Percentiles rank a stretch among this genome's conserved stretches.
Evolutionary conservation across 2,329 filamentous ascomycete genomes (phyloP).

Genomic region (Epichloe festucae): DNA sequence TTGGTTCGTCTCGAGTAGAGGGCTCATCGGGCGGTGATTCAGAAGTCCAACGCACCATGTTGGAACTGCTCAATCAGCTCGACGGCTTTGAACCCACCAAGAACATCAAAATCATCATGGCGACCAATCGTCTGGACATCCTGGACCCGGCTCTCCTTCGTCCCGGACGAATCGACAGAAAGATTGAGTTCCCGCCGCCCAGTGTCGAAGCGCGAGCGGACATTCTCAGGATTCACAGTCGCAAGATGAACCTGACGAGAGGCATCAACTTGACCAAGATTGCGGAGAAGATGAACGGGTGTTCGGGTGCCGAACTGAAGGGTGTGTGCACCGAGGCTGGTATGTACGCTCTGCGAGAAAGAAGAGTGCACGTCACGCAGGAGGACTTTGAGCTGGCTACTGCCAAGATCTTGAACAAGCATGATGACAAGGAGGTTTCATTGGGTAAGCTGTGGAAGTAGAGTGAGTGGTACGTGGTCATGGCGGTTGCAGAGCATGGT

Average conservation of each 20-base stretch:
- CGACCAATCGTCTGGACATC: conserved; percentile 94
- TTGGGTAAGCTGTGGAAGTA: conserved; percentile 65
- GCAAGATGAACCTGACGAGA: conserved; percentile 96
- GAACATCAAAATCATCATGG: conserved; percentile 99
- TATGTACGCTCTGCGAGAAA: conserved; percentile 93
- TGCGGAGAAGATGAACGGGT: conserved; percentile 99
- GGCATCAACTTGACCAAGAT: conserved; percentile 98
- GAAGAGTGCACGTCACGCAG: conserved; percentile 94
- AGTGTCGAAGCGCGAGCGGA: conserved; percentile 93
- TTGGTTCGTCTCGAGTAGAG: conserved; percentile 93
- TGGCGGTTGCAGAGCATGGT: background rate
- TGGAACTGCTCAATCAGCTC: conserved; percentile 94
- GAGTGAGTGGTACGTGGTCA: conserved; percentile 6
- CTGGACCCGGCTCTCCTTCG: conserved; percentile 87
- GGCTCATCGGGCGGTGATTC: conserved; percentile 91
- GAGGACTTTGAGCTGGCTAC: conserved; percentile 98
- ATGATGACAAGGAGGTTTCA: conserved; percentile 94
- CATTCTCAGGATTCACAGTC: conserved; percentile 92
- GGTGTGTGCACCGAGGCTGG: conserved; percentile 97
- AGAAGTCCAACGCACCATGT: conserved; percentile 96
- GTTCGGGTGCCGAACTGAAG: conserved; percentile 93
- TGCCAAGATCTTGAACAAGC: conserved; percentile 98
- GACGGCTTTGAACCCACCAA: conserved; percentile 98
- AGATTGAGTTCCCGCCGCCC: conserved; percentile 97
- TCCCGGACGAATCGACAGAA: conserved; percentile 94